Evolutionary conservation across 352 stramenopile genomes (phyloP).

Genomic region (Globisporangium okanoganense): DNA sequence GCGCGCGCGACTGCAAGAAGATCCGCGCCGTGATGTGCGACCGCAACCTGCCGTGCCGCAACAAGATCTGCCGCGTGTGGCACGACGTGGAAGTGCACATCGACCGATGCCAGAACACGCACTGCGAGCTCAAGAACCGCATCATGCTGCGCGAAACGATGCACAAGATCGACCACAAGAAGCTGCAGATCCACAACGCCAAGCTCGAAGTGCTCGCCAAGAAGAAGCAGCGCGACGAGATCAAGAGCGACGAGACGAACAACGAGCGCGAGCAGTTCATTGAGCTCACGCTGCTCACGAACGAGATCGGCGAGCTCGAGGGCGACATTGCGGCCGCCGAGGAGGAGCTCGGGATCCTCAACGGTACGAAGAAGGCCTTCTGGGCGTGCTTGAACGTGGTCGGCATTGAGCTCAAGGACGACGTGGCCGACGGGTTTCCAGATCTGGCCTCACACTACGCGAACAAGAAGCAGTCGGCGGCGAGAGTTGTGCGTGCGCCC

Average conservation of each 20-base stretch:
- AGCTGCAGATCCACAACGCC: constrained; percentile 35
- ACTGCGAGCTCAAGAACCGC: constrained; percentile 70
- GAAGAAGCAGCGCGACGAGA: constrained; percentile 33
- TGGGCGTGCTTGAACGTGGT: constrained; percentile 67
- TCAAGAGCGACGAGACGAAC: constrained; percentile 19
- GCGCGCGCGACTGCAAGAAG: constrained; percentile 47
- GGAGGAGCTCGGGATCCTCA: constrained; percentile 34
- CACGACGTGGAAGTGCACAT: constrained; percentile 71
- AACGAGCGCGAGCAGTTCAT: constrained; percentile 31
- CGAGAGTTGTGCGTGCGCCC: constrained; percentile 24
- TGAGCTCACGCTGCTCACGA: constrained; percentile 37
- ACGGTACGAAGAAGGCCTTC: constrained; percentile 49
- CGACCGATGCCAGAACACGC: constrained; percentile 54
- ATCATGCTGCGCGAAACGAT: constrained; percentile 70
- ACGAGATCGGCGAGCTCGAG: constrained; percentile 62
- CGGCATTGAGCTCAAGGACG: constrained; percentile 46
- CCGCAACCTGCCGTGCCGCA: constrained; percentile 51
- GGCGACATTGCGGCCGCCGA: constrained; percentile 49
- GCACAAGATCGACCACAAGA: constrained; percentile 70
- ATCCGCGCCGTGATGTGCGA: constrained; percentile 70
- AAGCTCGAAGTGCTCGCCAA: constrained; percentile 35
- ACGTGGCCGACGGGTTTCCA: constrained; percentile 51
- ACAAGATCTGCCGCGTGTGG: constrained; percentile 70
- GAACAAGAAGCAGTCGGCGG: constrained; percentile 27
- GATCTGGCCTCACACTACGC: constrained; percentile 46